A percentile compares a stretch with the other conserved stretches of the same genome.
phyloP scores from a whole-genome alignment of 2,329 filamentous ascomycete genomes.

The Cercospora sojina region DNA sequence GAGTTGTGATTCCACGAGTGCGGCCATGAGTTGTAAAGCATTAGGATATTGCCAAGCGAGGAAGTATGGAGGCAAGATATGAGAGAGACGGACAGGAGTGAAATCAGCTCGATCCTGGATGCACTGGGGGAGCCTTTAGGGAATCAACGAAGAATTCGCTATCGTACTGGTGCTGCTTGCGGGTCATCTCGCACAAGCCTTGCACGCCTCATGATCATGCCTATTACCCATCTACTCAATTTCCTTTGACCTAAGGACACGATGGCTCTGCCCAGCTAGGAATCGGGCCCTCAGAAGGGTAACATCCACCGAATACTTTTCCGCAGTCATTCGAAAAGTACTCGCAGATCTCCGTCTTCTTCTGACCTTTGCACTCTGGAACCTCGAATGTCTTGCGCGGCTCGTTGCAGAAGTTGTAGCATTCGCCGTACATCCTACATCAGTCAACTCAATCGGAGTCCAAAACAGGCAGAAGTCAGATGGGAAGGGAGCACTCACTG shows the following conservation, averaged over 20 bases:
- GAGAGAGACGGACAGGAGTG: neutral
- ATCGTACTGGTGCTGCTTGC: too few species aligned
- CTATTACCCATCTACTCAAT: neutral
- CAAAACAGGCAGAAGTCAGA: neutral
- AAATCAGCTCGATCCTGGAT: neutral
- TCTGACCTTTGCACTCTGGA: conserved; percentile 12
- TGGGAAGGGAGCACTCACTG: neutral
- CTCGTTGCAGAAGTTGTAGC: conserved; percentile 14
- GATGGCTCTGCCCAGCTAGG: neutral
- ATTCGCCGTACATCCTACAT: conserved; percentile 15
- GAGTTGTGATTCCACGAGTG: neutral
- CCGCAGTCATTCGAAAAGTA: conserved; percentile 11
- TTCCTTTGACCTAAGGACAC: neutral
- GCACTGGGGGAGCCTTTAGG: too few species aligned
- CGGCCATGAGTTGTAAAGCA: conserved; percentile 1
- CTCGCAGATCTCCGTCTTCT: conserved; percentile 12
- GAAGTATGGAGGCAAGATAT: conserved; percentile 1
- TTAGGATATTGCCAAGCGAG: conserved; percentile 6
- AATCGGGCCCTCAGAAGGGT: conserved; percentile 3
- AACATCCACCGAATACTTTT: conserved; percentile 12
- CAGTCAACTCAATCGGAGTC: neutral
- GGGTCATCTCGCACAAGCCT: neutral
- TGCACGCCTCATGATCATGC: neutral
- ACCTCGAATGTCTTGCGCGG: conserved; percentile 6
- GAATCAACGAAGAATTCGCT: too few species aligned